A percentile compares a stretch with the other conserved stretches of the same genome.
Conservation (phyloP, 2,329 filamentous ascomycete species). For the Amylocarpus encephaloides region DNA sequence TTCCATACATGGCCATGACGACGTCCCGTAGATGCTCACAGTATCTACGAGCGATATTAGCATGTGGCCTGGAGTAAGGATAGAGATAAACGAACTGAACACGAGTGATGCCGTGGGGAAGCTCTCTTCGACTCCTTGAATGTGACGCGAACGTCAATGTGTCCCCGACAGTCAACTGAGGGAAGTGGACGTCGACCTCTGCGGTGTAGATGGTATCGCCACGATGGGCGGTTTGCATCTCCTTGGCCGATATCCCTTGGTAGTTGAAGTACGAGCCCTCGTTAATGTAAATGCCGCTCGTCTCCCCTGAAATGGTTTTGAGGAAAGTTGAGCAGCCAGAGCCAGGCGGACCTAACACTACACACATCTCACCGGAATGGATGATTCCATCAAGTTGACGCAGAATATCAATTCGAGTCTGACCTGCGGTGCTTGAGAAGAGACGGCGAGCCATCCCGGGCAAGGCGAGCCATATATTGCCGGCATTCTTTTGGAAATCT, state of each 20-base stretch:
- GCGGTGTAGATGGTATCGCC: conserved; percentile 49
- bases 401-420: conserved; percentile 47
- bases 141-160: conserved; percentile 63
- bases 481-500: conserved; percentile 62
- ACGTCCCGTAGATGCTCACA: conserved; percentile 37
- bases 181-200: conserved; percentile 67
- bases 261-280: conserved; percentile 50
- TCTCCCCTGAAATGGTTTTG: conserved; percentile 47
- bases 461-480: conserved; percentile 49
- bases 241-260: conserved; percentile 41
- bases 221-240: conserved; percentile 43
- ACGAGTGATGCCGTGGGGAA: conserved; percentile 54
- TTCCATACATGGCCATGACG: conserved; percentile 63
- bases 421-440: conserved; percentile 26
- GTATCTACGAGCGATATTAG: neutral
- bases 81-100: conserved; percentile 37
- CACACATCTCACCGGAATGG: conserved; percentile 55
- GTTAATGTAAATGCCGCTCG: conserved; percentile 48
- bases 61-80: neutral
- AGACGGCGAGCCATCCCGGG: conserved; percentile 36
- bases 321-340: conserved; percentile 54
- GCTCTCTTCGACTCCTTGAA: conserved; percentile 56
- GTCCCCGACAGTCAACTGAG: conserved; percentile 64
- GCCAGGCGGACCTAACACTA: conserved; percentile 59
- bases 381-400: conserved; percentile 56